phyloP scores from a whole-genome alignment of 805 yeast genomes.

The Yamadazyma insecticola region DNA sequence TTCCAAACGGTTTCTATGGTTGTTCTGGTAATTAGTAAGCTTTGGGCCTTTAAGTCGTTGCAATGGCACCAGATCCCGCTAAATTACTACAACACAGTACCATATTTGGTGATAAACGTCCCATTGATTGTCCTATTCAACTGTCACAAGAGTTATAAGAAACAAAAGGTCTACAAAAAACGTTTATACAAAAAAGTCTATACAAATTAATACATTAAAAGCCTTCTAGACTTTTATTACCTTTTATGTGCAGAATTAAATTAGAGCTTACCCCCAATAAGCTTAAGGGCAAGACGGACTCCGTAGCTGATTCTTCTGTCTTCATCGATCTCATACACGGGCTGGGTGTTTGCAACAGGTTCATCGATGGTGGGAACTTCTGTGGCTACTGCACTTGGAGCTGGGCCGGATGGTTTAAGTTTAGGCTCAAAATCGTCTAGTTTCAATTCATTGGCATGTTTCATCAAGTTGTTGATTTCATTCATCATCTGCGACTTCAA shows the following conservation, averaged over 20 bases:
- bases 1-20: constrained; percentile 6
- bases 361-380: too few relatives aligned
- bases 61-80: constrained; percentile 18
- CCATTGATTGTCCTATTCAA: too few relatives aligned
- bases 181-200: not conserved
- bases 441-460: constrained; percentile 47
- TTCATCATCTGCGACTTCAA: constrained; percentile 52
- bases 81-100: constrained; percentile 13
- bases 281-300: constrained; percentile 62
- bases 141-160: constrained; percentile 7
- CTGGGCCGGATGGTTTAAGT: too few relatives aligned
- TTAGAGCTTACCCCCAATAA: constrained; percentile 52
- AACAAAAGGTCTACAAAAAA: not conserved
- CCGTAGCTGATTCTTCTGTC: constrained; percentile 60
- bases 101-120: constrained; percentile 3
- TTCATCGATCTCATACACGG: constrained; percentile 39
- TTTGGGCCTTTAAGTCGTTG: not conserved
- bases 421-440: constrained; percentile 55
- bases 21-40: constrained; percentile 7
- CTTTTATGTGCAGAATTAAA: not conserved
- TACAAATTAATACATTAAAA: not conserved
- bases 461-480: constrained; percentile 61
- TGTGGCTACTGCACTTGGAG: too few relatives aligned
- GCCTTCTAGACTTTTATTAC: too few relatives aligned
- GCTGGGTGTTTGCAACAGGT: constrained; percentile 9